Evolutionary conservation across 108 stramenopile genomes (phyloP), one percentile per base, ranked within the genome.

Genomic region (Seminavis robusta): DNA sequence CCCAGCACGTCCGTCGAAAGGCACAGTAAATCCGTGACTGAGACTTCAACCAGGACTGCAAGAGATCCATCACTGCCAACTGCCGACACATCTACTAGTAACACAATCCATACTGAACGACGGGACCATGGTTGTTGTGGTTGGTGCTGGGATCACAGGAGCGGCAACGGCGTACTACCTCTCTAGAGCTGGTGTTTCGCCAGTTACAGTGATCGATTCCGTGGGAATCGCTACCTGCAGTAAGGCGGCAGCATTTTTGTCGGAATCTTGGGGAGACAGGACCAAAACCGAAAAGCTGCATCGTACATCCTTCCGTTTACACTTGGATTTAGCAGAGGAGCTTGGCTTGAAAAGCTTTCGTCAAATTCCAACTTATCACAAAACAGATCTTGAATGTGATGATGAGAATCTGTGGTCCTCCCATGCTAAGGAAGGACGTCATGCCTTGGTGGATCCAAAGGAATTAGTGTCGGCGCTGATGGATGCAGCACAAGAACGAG

Each of bases 81-180:
- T n/a, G n/a, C n/a, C n/a, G n/a, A n/a, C n/a, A n/a, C n/a, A n/a
- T n/a, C n/a, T n/a, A n/a, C n/a, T n/a, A n/a, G n/a, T n/a, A n/a
- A n/a, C n/a, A n/a, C n/a, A n/a, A n/a, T n/a, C n/a, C n/a, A n/a
- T n/a, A 38, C n/a, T 38, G 37, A 38, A 46, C 17, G 33, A 51
- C 50, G 23, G 11, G 1, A 36, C 1, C 15, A 66, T 66, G 65
- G 65, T 66, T 3, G 65, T 66, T 4, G 41, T 66, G 13, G 33
- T 66, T 20, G 65, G 65, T 15, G 58, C 43, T 5, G 65, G 65
- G 4, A 41, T 66, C 25, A 40, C 33, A 31, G 65, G 65, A 39
- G 48, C 56, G 37, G 38, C 57, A 5, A 52, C 53, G 7, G 56
- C 65, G 20, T 66, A 66, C 21, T 66, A 66, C 30, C 24, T 66